Conservation (phyloP, 2,329 filamentous ascomycete species). For the Cladosporium oxysporum region DNA sequence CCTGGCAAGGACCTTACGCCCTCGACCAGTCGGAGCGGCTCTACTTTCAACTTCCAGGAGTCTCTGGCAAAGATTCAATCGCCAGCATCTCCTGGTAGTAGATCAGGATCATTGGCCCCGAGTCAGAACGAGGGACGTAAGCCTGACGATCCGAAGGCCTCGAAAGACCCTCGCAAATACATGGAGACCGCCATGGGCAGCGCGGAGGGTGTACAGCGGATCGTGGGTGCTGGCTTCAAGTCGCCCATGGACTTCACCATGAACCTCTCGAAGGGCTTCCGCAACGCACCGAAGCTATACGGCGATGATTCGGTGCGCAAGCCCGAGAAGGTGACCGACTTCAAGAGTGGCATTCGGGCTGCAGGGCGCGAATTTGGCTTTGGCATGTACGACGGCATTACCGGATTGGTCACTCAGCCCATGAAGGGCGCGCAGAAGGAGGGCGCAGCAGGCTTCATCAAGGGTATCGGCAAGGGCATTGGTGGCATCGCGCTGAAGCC, state of each 20-base stretch:
- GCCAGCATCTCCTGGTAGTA: constrained; percentile 15
- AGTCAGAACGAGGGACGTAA: constrained; percentile 3
- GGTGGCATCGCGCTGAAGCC: constrained; percentile 76
- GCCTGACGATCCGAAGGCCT: background rate
- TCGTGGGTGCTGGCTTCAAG: constrained; percentile 54
- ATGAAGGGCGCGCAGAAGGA: constrained; percentile 64
- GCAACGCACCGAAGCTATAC: constrained; percentile 83
- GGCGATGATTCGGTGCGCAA: constrained; percentile 79
- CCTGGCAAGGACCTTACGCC: constrained; percentile 22
- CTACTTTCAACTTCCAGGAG: constrained; percentile 36
- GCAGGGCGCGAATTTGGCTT: constrained; percentile 69
- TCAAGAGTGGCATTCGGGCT: constrained; percentile 73
- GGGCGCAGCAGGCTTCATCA: constrained; percentile 66
- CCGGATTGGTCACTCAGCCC: constrained; percentile 74
- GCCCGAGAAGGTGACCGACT: constrained; percentile 74
- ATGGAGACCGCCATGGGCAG: constrained; percentile 36
- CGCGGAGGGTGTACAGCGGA: constrained; percentile 39
- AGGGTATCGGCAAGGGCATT: constrained; percentile 77
- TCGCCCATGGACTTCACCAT: constrained; percentile 85
- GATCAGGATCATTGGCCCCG: constrained; percentile 28
- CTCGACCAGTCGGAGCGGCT: constrained; percentile 27
- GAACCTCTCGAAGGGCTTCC: constrained; percentile 79
- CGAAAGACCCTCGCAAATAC: constrained; percentile 22
- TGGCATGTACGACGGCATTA: constrained; percentile 73
- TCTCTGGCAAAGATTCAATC: constrained; percentile 31